Conservation (phyloP, 352 stramenopile genomes). For the Phytophthora sojae region DNA sequence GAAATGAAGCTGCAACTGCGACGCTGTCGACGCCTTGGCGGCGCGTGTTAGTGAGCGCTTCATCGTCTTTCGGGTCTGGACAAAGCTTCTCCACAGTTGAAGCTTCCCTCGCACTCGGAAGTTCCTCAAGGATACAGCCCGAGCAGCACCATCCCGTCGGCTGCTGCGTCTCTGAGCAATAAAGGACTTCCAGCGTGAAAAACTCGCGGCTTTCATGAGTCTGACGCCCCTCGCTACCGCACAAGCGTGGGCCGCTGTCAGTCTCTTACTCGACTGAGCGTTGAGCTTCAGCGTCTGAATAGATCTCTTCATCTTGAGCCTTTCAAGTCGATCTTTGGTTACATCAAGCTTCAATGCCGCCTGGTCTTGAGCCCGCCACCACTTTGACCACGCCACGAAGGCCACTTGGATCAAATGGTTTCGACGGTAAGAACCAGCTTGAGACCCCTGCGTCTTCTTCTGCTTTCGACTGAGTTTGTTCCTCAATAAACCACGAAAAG, state of each 20-base stretch:
- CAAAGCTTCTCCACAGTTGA: conserved; percentile 29
- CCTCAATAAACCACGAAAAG: conserved; percentile 20
- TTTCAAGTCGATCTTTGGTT: background rate
- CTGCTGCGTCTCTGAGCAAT: conserved; percentile 11
- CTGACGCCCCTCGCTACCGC: conserved; percentile 11
- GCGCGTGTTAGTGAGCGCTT: conserved; percentile 25
- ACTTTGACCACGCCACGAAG: conserved; percentile 18
- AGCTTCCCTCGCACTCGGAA: conserved; percentile 33
- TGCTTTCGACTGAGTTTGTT: conserved; percentile 17
- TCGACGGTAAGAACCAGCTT: conserved; percentile 1
- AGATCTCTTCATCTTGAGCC: conserved; percentile 1
- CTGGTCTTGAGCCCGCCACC: conserved; percentile 2
- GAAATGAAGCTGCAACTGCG: conserved; percentile 27
- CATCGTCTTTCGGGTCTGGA: conserved; percentile 33
- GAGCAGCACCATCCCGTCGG: background rate
- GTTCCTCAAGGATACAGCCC: background rate
- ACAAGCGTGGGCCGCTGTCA: conserved; percentile 10
- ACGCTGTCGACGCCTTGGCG: conserved; percentile 14
- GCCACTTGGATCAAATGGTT: background rate
- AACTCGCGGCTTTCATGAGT: conserved; percentile 11
- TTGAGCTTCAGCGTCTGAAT: conserved; percentile 17
- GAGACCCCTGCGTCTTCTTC: background rate
- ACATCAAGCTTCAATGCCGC: conserved; percentile 1
- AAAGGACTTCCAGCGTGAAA: conserved; percentile 26
- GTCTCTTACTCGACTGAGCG: background rate